Evolutionary conservation across 768 basidiomycete species (phyloP), one percentile per base, ranked within the genome.

Genomic region (Boletus rubescentipes): DNA sequence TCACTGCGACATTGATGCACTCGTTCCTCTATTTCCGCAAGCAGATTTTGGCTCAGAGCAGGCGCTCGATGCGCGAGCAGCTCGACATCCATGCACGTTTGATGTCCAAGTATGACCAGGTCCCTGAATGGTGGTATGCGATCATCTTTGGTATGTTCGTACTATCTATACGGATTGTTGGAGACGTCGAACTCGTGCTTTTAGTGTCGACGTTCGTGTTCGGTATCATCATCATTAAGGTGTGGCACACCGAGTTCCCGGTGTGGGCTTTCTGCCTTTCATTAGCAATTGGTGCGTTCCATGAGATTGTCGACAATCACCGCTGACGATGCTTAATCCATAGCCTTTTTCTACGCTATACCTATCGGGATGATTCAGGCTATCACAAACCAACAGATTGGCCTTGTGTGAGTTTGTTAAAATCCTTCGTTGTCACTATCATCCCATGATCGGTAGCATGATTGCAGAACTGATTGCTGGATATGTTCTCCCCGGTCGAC

Each of bases 361-460:
- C 92, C 92, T 12, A 80, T 87, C 51, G 89, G 87, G 59, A 72
- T 75, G 80, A 89, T 91, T 55, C 83, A 88, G 56, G 87, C 88
- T 1, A 81, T 90, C 53, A 91, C 89, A 18, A 92, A 92, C 67
- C 85, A 87, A 61, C 85, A 89, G 68, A 77, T 90, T 49, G 87
- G 77, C 65, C 67, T 81, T 9, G 81, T 78, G 65, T 66, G 15
- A 23, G 65, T 63, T 29, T 29, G 6, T 29, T 12, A 1, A 16
- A 3, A 23, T 11, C 2, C 10, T 41, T 29, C 3, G 0, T 9
- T n/a, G 21, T 21, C 9, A 1, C 12, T 14, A 16, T 40, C 23
- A 8, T 52, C 58, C 57, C 32, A 66, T 9, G 9, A 9, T 40
- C n/a, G 6, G 45, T 38, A 66, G 65, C 63, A 87, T 91, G 32